These are phyloP conservation scores for Wickerhamia fluorescens DNA, from an alignment of 805 yeast genomes.

Conservation along the genomic window DNA sequence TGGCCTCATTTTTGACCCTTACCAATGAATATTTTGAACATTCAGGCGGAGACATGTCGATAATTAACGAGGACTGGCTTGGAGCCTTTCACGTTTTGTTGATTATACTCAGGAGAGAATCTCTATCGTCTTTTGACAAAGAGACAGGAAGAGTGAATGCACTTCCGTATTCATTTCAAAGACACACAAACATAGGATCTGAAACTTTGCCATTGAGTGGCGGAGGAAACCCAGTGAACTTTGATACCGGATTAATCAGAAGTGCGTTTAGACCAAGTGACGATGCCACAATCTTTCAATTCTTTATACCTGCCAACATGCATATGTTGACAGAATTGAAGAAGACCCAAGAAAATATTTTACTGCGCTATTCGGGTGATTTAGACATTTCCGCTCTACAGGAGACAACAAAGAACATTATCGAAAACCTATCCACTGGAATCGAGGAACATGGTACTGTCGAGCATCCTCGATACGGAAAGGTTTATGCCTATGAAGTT, in stretches of 20 bases:
- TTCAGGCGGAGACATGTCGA: constrained; percentile 41
- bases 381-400: constrained; percentile 7
- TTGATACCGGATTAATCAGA: constrained; percentile 62
- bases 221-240: constrained; percentile 76
- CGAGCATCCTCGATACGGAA: constrained; percentile 63
- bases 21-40: constrained; percentile 61
- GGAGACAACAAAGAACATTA: constrained; percentile 25
- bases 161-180: constrained; percentile 59
- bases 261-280: constrained; percentile 87
- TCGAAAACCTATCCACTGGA: constrained; percentile 43
- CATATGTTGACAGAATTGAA: constrained; percentile 60
- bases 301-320: constrained; percentile 81
- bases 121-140: constrained; percentile 51
- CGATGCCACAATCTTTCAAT: constrained; percentile 75
- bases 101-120: constrained; percentile 50
- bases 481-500: constrained; percentile 80
- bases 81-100: constrained; percentile 48
- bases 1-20: constrained; percentile 74
- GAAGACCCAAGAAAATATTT: constrained; percentile 19
- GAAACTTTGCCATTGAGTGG: constrained; percentile 79
- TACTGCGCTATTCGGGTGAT: constrained; percentile 6
- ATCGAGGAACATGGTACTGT: constrained; percentile 58
- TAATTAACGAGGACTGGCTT: constrained; percentile 48
- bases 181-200: constrained; percentile 67
- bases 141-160: constrained; percentile 41